These are phyloP conservation scores for Thuidium tamariscinum DNA, from an alignment of 225 moss, liverwort and hornwort genomes.

Conservation along the genomic window DNA sequence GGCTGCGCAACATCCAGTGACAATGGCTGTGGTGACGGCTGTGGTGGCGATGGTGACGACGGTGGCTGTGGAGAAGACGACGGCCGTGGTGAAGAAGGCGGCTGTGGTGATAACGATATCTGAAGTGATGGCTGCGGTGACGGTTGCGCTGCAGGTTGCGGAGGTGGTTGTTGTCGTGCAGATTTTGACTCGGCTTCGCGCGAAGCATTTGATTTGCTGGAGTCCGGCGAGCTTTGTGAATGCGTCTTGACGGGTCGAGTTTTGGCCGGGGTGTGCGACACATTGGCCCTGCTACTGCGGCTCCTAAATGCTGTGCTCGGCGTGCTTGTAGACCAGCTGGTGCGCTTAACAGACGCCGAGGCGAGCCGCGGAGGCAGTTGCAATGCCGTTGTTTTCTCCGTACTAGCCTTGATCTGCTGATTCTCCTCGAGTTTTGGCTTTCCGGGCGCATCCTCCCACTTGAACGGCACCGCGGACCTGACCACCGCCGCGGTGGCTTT, in stretches of 20 bases:
- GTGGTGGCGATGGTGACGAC: background rate
- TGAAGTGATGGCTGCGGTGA: background rate
- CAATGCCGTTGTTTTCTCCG: background rate
- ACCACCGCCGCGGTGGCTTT: background rate
- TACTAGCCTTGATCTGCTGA: background rate
- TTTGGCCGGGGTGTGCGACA: background rate
- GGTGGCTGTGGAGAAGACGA: background rate
- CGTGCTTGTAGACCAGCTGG: background rate
- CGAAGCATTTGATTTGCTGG: background rate
- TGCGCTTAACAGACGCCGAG: conserved; percentile 5
- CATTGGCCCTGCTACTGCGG: background rate
- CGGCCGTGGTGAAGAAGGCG: background rate
- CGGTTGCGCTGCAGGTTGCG: background rate
- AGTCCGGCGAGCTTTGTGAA: background rate
- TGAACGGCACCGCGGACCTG: conserved; percentile 21
- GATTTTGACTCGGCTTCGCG: background rate
- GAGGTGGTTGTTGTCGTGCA: background rate
- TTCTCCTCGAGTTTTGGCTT: conserved; percentile 16
- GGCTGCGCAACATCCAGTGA: background rate
- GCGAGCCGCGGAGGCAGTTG: conserved; percentile 39
- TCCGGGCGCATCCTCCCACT: conserved; percentile 42
- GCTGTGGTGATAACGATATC: background rate
- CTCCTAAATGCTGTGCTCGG: background rate
- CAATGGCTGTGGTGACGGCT: background rate
- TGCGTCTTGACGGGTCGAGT: background rate